Evolutionary conservation across 2,329 filamentous ascomycete genomes (phyloP).

Genomic region (Calonectria hongkongensis): DNA sequence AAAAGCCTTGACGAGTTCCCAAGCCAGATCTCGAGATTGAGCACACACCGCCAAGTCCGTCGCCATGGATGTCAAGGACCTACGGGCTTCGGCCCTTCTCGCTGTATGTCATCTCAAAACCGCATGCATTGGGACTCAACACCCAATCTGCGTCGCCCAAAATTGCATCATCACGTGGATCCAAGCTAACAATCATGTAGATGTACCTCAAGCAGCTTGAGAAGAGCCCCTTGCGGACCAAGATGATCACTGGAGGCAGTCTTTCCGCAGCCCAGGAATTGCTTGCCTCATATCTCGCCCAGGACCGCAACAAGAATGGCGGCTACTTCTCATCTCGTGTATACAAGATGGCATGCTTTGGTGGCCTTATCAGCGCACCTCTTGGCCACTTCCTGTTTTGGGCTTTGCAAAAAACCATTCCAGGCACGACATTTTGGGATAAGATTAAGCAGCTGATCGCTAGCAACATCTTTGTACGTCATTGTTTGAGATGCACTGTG

Average conservation of each 20-base stretch:
- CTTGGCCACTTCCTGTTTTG: conserved; percentile 11
- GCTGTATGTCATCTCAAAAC: neutral
- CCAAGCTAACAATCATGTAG: neutral
- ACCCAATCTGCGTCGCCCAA: neutral
- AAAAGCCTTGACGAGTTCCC: neutral
- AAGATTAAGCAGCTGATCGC: conserved; percentile 14
- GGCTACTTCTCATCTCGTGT: conserved; percentile 9
- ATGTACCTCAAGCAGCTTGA: neutral
- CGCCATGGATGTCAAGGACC: neutral
- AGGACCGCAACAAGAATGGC: conserved; percentile 14
- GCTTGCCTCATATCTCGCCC: conserved; percentile 13
- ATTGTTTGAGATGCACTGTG: neutral
- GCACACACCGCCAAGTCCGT: neutral
- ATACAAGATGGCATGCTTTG: conserved; percentile 18
- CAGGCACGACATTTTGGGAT: neutral
- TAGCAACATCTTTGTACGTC: conserved; percentile 18
- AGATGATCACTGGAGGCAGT: conserved; percentile 18
- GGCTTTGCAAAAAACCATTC: conserved; percentile 8
- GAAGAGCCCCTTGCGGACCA: conserved; percentile 6
- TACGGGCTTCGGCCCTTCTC: conserved; percentile 15
- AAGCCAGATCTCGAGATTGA: neutral
- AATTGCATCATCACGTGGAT: neutral
- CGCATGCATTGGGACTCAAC: neutral
- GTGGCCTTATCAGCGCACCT: conserved; percentile 6
- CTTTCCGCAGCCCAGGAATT: conserved; percentile 8